A percentile compares a stretch with the other conserved stretches of the same genome.
Conservation (phyloP, 2,329 filamentous ascomycete species). For the Pyrenophora tritici-repentis region DNA sequence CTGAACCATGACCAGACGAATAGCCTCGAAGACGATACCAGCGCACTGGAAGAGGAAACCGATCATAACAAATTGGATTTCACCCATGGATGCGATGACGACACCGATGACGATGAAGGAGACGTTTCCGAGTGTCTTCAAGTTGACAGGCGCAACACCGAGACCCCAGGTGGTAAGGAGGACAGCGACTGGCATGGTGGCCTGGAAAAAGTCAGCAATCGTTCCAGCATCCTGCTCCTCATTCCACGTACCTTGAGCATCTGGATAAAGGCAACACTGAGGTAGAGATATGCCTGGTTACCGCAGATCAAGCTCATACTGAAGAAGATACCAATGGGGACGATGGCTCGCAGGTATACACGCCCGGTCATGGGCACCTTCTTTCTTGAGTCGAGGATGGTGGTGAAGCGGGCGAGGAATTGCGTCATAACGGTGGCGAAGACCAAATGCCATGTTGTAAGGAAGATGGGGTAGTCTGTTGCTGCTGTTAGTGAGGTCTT, state of each 20-base stretch:
- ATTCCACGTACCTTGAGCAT: constrained; percentile 83
- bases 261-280: constrained; percentile 96
- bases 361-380: constrained; percentile 96
- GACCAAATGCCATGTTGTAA: constrained; percentile 87
- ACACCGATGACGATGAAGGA: constrained; percentile 94
- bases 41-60: constrained; percentile 80
- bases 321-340: constrained; percentile 95
- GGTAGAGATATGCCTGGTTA: constrained; percentile 93
- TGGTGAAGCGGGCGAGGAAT: constrained; percentile 86
- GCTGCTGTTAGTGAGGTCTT: constrained; percentile 34
- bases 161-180: constrained; percentile 87
- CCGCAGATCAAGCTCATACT: constrained; percentile 94
- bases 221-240: too few species aligned
- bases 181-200: constrained; percentile 92
- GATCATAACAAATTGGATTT: constrained; percentile 87
- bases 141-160: constrained; percentile 79
- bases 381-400: constrained; percentile 89
- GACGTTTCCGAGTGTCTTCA: constrained; percentile 89
- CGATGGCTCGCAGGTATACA: constrained; percentile 89
- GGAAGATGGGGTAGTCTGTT: constrained; percentile 63
- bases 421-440: constrained; percentile 97
- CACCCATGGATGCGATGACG: constrained; percentile 89
- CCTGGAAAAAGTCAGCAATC: constrained; percentile 56
- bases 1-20: constrained; percentile 83
- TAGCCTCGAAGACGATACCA: constrained; percentile 80